phyloP scores from a whole-genome alignment of 2,329 filamentous ascomycete species.

The Zalaria obscura region DNA sequence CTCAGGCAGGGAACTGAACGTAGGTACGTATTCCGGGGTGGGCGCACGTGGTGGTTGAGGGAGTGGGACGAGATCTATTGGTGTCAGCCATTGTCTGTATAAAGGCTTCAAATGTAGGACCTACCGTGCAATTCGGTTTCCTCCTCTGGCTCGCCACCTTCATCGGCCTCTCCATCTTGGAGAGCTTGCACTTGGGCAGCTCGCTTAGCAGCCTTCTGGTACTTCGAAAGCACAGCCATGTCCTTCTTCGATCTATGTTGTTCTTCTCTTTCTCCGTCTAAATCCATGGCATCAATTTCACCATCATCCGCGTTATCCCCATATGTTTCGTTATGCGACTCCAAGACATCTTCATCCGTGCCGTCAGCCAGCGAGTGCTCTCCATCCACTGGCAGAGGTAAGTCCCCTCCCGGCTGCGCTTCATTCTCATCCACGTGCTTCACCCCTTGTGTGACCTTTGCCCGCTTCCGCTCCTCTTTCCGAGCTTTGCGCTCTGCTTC shows the following conservation, averaged over 20 bases:
- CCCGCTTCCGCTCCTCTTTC: constrained; percentile 34
- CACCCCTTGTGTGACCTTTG: constrained; percentile 22
- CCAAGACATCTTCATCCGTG: background rate
- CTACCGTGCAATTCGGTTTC: constrained; percentile 37
- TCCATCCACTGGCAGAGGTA: background rate
- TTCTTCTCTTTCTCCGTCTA: constrained; percentile 19
- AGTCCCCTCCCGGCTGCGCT: background rate
- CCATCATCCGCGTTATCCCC: constrained; percentile 9
- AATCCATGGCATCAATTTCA: constrained; percentile 13
- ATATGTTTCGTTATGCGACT: too few species aligned
- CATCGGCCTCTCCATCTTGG: constrained; percentile 7
- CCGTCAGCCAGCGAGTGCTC: background rate
- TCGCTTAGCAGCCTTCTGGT: constrained; percentile 20
- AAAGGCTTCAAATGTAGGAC: constrained; percentile 1
- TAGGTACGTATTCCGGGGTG: constrained; percentile 43
- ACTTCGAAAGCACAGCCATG: constrained; percentile 27
- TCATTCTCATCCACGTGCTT: too few species aligned
- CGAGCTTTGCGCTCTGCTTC: constrained; percentile 14
- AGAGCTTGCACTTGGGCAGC: constrained; percentile 7
- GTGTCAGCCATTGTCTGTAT: background rate
- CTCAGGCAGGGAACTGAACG: constrained; percentile 63
- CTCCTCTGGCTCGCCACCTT: constrained; percentile 10
- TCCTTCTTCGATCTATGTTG: constrained; percentile 18
- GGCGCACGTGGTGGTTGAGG: constrained; percentile 59
- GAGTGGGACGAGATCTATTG: constrained; percentile 57